Percentiles rank a stretch among this genome's conserved stretches.
Conservation (phyloP, 1,284 basidiomycete genomes). For the Cryptococcus jaspeensis region DNA sequence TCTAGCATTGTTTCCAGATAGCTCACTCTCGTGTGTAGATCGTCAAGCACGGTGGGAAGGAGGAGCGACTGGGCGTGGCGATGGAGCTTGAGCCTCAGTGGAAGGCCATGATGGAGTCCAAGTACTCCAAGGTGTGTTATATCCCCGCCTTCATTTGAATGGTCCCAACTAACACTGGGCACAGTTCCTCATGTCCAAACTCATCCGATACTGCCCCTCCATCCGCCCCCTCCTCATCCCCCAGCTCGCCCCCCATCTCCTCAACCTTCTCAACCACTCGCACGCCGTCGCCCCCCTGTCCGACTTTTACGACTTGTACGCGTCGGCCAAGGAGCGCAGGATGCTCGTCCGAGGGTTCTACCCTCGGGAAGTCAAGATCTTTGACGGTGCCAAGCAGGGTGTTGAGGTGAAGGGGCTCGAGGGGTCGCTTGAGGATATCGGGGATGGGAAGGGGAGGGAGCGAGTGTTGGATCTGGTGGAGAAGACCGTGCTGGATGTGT, state of each 20-base stretch:
- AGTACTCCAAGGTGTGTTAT: constrained; percentile 74
- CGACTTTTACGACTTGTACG: constrained; percentile 80
- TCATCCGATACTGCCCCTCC: constrained; percentile 70
- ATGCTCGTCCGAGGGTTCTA: constrained; percentile 81
- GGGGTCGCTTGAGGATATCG: constrained; percentile 65
- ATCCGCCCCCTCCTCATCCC: constrained; percentile 67
- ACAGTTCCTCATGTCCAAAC: constrained; percentile 79
- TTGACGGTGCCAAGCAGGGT: constrained; percentile 62
- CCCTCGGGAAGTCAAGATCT: constrained; percentile 76
- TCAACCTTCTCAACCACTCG: constrained; percentile 73
- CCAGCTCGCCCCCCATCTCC: constrained; percentile 71
- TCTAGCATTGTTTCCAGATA: not conserved
- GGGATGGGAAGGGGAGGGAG: constrained; percentile 61
- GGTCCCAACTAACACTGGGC: not conserved
- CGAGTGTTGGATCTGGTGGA: constrained; percentile 68
- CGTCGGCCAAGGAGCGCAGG: constrained; percentile 75
- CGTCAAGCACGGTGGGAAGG: constrained; percentile 76
- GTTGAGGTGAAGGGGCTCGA: constrained; percentile 56
- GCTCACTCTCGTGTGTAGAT: constrained; percentile 46
- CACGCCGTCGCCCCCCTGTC: constrained; percentile 78
- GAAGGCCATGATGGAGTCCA: constrained; percentile 72
- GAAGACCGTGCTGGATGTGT: constrained; percentile 74
- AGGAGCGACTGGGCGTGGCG: constrained; percentile 73
- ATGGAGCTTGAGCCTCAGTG: constrained; percentile 75
- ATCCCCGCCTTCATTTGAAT: not conserved